phyloP scores from a whole-genome alignment of 495 filamentous ascomycete genomes.

The Penicillium subrubescens region DNA sequence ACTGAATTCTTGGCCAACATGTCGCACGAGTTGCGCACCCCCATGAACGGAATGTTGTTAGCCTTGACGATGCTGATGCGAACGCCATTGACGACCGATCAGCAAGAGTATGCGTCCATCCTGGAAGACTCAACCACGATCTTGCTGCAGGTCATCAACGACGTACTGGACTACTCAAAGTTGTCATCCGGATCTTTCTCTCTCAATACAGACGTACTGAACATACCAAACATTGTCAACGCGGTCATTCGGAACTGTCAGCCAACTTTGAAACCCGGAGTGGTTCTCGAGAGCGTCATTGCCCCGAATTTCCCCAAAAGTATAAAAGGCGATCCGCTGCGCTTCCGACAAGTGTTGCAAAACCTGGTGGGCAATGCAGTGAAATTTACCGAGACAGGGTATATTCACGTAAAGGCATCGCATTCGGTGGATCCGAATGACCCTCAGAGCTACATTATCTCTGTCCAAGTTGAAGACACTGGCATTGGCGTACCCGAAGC shows the following conservation, averaged over 20 bases:
- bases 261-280: slow-evolving; percentile 58
- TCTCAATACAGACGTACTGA: slow-evolving; percentile 68
- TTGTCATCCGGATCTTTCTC: slow-evolving; percentile 85
- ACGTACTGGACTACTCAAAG: slow-evolving; percentile 87
- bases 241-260: slow-evolving; percentile 56
- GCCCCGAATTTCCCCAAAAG: slow-evolving; percentile 43
- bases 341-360: slow-evolving; percentile 79
- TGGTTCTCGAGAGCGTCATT: slow-evolving; percentile 56
- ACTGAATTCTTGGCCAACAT: slow-evolving; percentile 76
- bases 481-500: slow-evolving; percentile 84
- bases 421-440: slow-evolving; percentile 55
- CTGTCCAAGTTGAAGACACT: slow-evolving; percentile 69
- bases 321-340: slow-evolving; percentile 69
- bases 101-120: slow-evolving; percentile 74
- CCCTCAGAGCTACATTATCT: slow-evolving; percentile 40
- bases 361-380: slow-evolving; percentile 89
- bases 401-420: slow-evolving; percentile 55
- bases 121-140: slow-evolving; percentile 80
- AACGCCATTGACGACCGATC: slow-evolving; percentile 65
- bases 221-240: slow-evolving; percentile 59
- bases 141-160: slow-evolving; percentile 85
- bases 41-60: slow-evolving; percentile 74
- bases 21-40: slow-evolving; percentile 88
- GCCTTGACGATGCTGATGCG: slow-evolving; percentile 72
- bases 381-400: slow-evolving; percentile 80